Conservation (phyloP, 1,284 basidiomycete species). For the Ceratobasidium sp. region DNA sequence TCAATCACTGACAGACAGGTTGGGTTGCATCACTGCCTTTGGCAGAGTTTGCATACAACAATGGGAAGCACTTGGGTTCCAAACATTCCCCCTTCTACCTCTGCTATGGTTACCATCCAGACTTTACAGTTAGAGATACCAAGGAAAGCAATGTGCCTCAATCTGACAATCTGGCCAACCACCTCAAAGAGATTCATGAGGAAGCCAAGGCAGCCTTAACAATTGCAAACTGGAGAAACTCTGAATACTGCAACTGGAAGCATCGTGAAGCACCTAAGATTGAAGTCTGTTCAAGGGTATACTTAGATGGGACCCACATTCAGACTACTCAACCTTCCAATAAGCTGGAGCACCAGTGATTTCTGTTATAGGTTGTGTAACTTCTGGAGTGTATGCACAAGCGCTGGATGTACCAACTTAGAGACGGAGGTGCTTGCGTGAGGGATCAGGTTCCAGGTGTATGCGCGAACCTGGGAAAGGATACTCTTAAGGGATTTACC, state of each 20-base stretch:
- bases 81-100: neutral
- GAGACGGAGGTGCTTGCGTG: too few relatives aligned
- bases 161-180: neutral
- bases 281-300: slow-evolving; percentile 51
- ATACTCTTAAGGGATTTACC: too few relatives aligned
- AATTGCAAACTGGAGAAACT: slow-evolving; percentile 4
- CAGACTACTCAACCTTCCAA: slow-evolving; percentile 49
- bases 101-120: slow-evolving; percentile 24
- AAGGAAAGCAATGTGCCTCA: slow-evolving; percentile 13
- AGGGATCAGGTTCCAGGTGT: too few relatives aligned
- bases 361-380: neutral
- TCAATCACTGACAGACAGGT: slow-evolving; percentile 32
- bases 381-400: too few relatives aligned
- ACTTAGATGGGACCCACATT: slow-evolving; percentile 52
- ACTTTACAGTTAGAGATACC: slow-evolving; percentile 18
- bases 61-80: slow-evolving; percentile 26
- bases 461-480: too few relatives aligned
- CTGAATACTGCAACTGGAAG: neutral
- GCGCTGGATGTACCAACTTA: too few relatives aligned
- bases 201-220: slow-evolving; percentile 14
- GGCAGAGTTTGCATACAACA: slow-evolving; percentile 49
- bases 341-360: slow-evolving; percentile 51
- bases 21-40: slow-evolving; percentile 50
- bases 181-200: slow-evolving; percentile 1
- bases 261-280: slow-evolving; percentile 2